Evolutionary conservation across 768 basidiomycete species (phyloP), one percentile per base, ranked within the genome.

Genomic region (Leccinum longicurvipes): DNA sequence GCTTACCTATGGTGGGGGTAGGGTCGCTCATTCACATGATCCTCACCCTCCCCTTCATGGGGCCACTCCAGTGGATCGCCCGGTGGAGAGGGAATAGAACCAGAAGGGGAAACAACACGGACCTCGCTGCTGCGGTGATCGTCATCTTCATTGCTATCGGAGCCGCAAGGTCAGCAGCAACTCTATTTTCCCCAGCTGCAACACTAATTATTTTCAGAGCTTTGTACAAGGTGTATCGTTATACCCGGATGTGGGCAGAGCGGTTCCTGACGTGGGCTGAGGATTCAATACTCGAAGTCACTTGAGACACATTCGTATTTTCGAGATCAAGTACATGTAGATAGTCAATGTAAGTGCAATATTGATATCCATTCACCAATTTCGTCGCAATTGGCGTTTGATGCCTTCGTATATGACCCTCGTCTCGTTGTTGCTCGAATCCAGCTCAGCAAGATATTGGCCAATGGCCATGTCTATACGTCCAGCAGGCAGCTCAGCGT

Each of bases 231-330:
- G 85, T 91, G 3, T 92, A 90, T 67, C 71, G 75, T 53, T 64
- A 85, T 29, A 91, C 87, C 2, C 78, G 87, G 64, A 74, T 66
- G 32, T 63, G 80, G 29, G 80, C 86, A 1, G 83, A 85, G 63
- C 77, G 82, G 23, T 52, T 87, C 21, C 74, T 92, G 31, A 74
- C 83, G 9, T 82, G 86, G 29, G 89, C 89, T 4, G 90, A 92
- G 66, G 86, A 90, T 68, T 86, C 84, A 3, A 91, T 92, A 56
- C 73, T 92, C 32, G 90, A 92, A 70, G 90, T 91, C 51, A 78
- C 77, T 59, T 82, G 69, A 75, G 50, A 21, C 25, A 53, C 32
- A 14, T 59, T 47, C 34, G 46, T 53, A 25, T 49, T 21, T 44
- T 47, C 50, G 32, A 56, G 58, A 53, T 50, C 55, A 57, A 47